Evolutionary conservation across 139 green algal species (phyloP), one percentile per base, ranked within the genome.

Genomic region (Parachlorella kessleri): DNA sequence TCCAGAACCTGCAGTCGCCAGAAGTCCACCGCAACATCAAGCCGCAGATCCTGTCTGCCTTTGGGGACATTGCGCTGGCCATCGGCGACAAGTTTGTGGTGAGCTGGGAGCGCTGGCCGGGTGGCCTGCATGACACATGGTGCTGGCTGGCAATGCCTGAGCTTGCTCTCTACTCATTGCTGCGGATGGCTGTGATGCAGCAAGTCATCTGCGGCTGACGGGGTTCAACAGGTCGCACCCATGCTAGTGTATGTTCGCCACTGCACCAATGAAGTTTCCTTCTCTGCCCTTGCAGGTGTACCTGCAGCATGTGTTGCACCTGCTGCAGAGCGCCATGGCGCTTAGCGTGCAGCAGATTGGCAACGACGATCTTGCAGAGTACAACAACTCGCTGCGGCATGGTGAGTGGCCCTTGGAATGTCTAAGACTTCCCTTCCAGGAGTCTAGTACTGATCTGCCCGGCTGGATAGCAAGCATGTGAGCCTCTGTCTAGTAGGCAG

Each of bases 41-140:
- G 90, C 96, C 96, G 3, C 85, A 94, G 55, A 98, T 99, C 74
- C 89, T 99, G 42, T 92, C 86, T 2, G 88, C 88, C 18, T 97
- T 99, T 88, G 95, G 94, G 0, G 96, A 99, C 83, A 91, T 99
- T 23, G 95, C 94, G n/a, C 84, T 99, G 8, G 92, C 93, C 3
- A 90, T 98, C 7, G 93, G 90, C 4, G 90, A 94, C 65, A n/a
- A 72, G 9, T 99, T 98, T 81, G 92, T 94, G 59, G 94, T 94
- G 86, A 96, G 95, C 75, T 30, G 28, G 70, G 14, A 21, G 21
- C 53, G 53, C 53, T n/a, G 18, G 30, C 14, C 5, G 3, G 48
- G 32, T 18, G 9, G n/a, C 10, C 9, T 55, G 9, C 66, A 14
- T 32, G 23, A 4, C 30, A 7, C 8, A 6, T 33, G 32, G 32